These are phyloP conservation scores for Aspergillus sp. DNA, from an alignment of 2,329 filamentous ascomycete species.

Conservation along the genomic window DNA sequence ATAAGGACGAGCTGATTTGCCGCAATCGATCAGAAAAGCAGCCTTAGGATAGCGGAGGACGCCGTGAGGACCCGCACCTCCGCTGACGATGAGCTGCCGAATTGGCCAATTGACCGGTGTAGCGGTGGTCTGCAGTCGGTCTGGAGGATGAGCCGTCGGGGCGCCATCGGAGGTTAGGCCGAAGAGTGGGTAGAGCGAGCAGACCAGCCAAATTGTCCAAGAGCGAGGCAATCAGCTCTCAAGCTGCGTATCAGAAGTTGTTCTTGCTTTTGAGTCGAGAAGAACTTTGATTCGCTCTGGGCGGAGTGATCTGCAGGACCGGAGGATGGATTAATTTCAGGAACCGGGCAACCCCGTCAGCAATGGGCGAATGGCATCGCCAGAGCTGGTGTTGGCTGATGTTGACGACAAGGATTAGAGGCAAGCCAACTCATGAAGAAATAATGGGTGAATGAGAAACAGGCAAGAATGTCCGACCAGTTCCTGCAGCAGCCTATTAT, in stretches of 20 bases:
- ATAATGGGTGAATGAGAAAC: background rate
- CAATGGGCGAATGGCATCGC: background rate
- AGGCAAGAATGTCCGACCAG: background rate
- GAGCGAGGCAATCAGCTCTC: background rate
- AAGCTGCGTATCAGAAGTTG: conserved; percentile 19
- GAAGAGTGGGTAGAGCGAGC: background rate
- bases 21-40: conserved; percentile 17
- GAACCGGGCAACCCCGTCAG: background rate
- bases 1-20: conserved; percentile 31
- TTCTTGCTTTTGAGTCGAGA: background rate
- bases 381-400: background rate
- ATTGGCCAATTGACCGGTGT: conserved; percentile 17
- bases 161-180: conserved; percentile 9
- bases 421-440: background rate
- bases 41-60: conserved; percentile 7
- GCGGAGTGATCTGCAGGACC: background rate
- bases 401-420: background rate
- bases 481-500: background rate
- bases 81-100: background rate
- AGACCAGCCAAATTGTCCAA: background rate
- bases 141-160: conserved; percentile 16
- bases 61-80: conserved; percentile 2
- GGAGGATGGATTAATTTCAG: background rate
- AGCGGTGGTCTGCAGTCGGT: conserved; percentile 4
- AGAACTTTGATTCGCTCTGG: background rate